These are phyloP conservation scores for Colletotrichum sp. DNA, from an alignment of 2,329 filamentous ascomycete species.

Conservation along the genomic window DNA sequence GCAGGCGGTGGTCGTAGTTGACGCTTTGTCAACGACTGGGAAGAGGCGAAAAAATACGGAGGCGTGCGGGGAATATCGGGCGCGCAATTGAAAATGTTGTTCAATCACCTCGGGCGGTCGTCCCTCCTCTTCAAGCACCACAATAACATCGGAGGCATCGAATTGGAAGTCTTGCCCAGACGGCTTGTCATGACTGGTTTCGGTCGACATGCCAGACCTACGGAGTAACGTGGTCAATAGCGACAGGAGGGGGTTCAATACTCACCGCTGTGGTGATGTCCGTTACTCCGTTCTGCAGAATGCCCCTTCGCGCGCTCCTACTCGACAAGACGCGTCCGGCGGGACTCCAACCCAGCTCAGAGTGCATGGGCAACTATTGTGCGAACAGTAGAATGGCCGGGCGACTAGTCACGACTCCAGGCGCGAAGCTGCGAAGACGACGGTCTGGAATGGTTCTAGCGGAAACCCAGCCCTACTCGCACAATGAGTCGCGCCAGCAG, in stretches of 20 bases:
- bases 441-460: neutral
- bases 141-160: neutral
- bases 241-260: neutral
- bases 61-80: neutral
- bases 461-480: neutral
- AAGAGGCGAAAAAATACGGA: neutral
- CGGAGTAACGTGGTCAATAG: neutral
- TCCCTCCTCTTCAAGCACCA: neutral
- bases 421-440: neutral
- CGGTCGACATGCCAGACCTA: neutral
- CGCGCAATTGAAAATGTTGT: neutral
- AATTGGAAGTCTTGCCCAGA: neutral
- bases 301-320: neutral
- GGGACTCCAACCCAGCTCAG: neutral
- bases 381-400: slow-evolving; percentile 7
- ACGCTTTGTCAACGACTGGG: neutral
- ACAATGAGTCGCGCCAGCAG: neutral
- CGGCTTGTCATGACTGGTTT: neutral
- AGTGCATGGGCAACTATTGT: neutral
- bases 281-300: neutral
- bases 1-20: neutral
- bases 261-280: neutral
- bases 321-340: neutral
- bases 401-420: neutral
- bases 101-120: neutral